Conservation (phyloP, 352 stramenopile species). For the Albugo candida region DNA sequence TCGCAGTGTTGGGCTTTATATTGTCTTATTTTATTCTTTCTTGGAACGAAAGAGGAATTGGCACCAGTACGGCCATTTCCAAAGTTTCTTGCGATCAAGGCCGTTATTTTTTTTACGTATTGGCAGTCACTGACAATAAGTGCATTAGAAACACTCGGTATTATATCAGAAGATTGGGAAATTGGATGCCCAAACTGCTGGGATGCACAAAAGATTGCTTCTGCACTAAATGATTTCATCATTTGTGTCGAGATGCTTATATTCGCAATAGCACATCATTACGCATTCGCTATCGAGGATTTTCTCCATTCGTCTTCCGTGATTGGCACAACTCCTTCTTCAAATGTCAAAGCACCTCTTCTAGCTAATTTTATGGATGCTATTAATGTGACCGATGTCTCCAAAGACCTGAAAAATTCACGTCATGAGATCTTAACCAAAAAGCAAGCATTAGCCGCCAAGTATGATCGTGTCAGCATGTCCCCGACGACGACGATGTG, state of each 20-base stretch:
- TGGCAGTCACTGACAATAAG: conserved; percentile 87
- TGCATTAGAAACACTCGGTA: conserved; percentile 65
- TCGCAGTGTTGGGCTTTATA: conserved; percentile 88
- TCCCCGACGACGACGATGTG: conserved; percentile 33
- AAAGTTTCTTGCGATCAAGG: conserved; percentile 91
- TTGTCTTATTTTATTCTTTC: conserved; percentile 86
- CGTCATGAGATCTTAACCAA: conserved; percentile 76
- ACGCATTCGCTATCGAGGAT: conserved; percentile 83
- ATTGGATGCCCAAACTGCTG: conserved; percentile 73
- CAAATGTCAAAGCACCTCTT: conserved; percentile 68
- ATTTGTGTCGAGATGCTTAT: conserved; percentile 92
- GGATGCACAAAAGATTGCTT: conserved; percentile 71
- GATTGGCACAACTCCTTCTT: conserved; percentile 25
- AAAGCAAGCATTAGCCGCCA: conserved; percentile 69
- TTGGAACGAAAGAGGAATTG: conserved; percentile 80
- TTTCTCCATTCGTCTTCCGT: conserved; percentile 25
- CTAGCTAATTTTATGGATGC: conserved; percentile 79
- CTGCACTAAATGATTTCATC: conserved; percentile 85
- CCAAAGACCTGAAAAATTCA: conserved; percentile 68
- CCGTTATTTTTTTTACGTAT: conserved; percentile 91
- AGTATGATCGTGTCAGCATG: conserved; percentile 63
- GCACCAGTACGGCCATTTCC: conserved; percentile 73
- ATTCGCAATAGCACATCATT: conserved; percentile 83
- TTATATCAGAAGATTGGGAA: conserved; percentile 70
- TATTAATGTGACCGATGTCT: conserved; percentile 79